These are phyloP conservation scores for Phytophthora sp. DNA, from an alignment of 352 stramenopile genomes.

Conservation along the genomic window DNA sequence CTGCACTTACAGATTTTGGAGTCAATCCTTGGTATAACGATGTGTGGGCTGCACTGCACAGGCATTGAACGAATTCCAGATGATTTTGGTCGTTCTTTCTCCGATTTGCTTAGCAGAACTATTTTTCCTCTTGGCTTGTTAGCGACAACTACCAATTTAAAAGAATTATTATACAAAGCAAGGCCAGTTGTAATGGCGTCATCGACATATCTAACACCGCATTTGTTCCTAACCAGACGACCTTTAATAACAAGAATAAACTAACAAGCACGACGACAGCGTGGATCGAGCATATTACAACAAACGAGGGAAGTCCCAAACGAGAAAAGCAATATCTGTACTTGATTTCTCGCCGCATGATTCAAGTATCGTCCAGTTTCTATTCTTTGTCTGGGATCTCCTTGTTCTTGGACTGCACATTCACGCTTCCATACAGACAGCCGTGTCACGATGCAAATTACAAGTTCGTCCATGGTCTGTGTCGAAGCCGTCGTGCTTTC, in stretches of 20 bases:
- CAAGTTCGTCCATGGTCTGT: constrained; percentile 37
- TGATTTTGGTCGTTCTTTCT: constrained; percentile 17
- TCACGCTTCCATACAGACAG: constrained; percentile 10
- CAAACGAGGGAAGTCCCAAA: too few relatives aligned
- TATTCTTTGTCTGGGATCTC: constrained; percentile 19
- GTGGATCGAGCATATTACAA: not conserved
- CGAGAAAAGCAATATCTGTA: too few relatives aligned
- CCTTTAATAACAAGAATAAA: not conserved
- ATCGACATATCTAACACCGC: too few relatives aligned
- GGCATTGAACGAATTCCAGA: constrained; percentile 19
- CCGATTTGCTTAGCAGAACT: constrained; percentile 20
- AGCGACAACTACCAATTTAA: constrained; percentile 16
- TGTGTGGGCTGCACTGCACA: constrained; percentile 4
- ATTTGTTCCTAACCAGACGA: too few relatives aligned
- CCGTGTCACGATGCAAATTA: constrained; percentile 16
- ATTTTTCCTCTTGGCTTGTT: constrained; percentile 28
- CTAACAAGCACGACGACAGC: not conserved
- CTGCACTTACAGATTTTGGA: constrained; percentile 4
- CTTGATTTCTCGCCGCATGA: too few relatives aligned
- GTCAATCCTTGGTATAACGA: constrained; percentile 17
- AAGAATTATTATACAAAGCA: constrained; percentile 13
- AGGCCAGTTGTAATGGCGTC: not conserved
- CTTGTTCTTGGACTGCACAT: constrained; percentile 21
- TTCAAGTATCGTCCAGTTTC: constrained; percentile 3
- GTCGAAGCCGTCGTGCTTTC: constrained; percentile 31